Percentiles rank a stretch among this genome's conserved stretches.
Conservation (phyloP, 108 stramenopile species). For the Cyclostephanos tholiformis region DNA sequence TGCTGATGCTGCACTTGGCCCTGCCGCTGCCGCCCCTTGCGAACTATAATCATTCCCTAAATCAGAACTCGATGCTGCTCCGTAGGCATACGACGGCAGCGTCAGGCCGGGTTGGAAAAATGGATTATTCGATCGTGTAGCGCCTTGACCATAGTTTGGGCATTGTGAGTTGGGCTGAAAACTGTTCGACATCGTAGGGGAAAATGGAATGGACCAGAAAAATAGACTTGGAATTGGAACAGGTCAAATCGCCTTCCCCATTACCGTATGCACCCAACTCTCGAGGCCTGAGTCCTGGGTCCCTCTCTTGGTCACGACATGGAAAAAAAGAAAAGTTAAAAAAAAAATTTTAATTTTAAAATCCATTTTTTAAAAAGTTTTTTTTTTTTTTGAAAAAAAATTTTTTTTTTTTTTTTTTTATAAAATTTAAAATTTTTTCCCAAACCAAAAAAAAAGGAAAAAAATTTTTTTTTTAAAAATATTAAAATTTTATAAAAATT, state of each 20-base stretch:
- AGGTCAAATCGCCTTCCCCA: neutral
- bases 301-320: too few relatives aligned
- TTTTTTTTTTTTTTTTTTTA: too few relatives aligned
- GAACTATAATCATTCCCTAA: neutral
- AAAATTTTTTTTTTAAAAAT: too few relatives aligned
- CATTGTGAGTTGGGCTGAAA: conserved; percentile 6
- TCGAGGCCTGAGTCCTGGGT: too few relatives aligned
- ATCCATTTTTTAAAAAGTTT: too few relatives aligned
- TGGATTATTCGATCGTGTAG: conserved; percentile 1
- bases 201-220: neutral
- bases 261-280: neutral
- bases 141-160: conserved; percentile 1
- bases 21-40: neutral
- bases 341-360: too few relatives aligned
- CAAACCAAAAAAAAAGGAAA: too few relatives aligned
- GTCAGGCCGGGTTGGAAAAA: neutral
- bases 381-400: too few relatives aligned
- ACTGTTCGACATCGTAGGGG: conserved; percentile 1
- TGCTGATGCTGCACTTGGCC: neutral
- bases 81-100: neutral
- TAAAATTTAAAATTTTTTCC: too few relatives aligned
- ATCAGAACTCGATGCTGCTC: neutral
- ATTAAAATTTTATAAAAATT: too few relatives aligned
- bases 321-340: too few relatives aligned
- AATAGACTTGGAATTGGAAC: neutral